phyloP scores from a whole-genome alignment of 306 rosid species.

The Prunus campanulata region DNA sequence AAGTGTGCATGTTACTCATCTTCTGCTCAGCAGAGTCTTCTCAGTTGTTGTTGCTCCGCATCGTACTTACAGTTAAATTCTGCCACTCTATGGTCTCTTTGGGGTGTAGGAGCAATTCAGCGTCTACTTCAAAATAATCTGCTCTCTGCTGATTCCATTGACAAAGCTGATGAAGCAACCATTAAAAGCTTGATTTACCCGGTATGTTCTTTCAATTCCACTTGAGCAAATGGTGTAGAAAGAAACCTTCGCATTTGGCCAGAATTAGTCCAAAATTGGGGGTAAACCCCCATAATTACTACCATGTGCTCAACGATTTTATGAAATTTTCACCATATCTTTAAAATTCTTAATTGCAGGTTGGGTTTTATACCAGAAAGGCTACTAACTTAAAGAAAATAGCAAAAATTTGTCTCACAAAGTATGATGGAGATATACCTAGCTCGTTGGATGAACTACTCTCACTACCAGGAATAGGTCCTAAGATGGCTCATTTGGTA shows the following conservation, averaged over 20 bases:
- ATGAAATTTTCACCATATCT: conserved; percentile 3
- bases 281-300: background rate
- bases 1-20: background rate
- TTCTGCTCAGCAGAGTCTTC: conserved; percentile 4
- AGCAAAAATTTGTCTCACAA: conserved; percentile 73
- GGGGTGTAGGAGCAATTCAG: conserved; percentile 74
- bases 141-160: conserved; percentile 71
- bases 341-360: conserved; percentile 39
- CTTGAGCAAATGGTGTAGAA: conserved; percentile 6
- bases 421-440: conserved; percentile 89
- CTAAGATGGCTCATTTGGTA: conserved; percentile 98
- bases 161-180: conserved; percentile 74
- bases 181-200: conserved; percentile 78
- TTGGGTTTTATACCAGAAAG: conserved; percentile 87
- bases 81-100: conserved; percentile 28
- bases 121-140: conserved; percentile 68
- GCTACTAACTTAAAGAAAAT: conserved; percentile 83
- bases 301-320: conserved; percentile 7
- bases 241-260: background rate
- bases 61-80: conserved; percentile 16
- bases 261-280: background rate
- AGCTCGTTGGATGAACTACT: conserved; percentile 77
- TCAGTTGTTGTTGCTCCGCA: conserved; percentile 1
- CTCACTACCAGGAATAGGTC: conserved; percentile 91
- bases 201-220: conserved; percentile 42